phyloP scores from a whole-genome alignment of 2,329 filamentous ascomycete genomes.

The Malbranchea cinnamomea region DNA sequence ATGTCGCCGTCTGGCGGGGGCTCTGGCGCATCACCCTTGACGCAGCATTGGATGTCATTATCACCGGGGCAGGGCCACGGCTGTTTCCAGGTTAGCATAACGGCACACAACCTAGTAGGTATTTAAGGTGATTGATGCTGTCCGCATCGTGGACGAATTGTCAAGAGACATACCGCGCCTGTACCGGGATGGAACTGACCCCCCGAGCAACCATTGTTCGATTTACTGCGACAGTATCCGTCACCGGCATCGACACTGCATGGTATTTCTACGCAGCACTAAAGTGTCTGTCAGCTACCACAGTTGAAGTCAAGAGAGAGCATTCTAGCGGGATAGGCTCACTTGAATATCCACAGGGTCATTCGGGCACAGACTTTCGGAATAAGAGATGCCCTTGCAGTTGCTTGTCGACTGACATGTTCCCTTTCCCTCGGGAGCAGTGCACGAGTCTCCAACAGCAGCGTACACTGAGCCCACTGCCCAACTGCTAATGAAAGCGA shows the following conservation, averaged over 20 bases:
- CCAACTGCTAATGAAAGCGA: too few species aligned
- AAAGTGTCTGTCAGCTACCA: too few species aligned
- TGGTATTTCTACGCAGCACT: slow-evolving; percentile 6
- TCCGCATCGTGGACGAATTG: too few species aligned
- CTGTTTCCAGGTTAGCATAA: too few species aligned
- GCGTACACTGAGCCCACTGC: too few species aligned
- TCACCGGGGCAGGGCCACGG: slow-evolving; percentile 3
- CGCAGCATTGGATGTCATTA: slow-evolving; percentile 5
- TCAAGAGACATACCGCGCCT: neutral
- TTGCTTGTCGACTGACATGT: slow-evolving; percentile 4
- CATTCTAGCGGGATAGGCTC: neutral
- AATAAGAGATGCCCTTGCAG: slow-evolving; percentile 4
- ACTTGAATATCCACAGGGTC: slow-evolving; percentile 3
- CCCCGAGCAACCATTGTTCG: neutral
- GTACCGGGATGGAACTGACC: slow-evolving; percentile 1
- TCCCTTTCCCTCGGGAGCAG: slow-evolving; percentile 2
- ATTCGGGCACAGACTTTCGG: slow-evolving; percentile 3
- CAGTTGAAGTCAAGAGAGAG: too few species aligned
- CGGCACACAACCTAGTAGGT: too few species aligned
- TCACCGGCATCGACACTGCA: slow-evolving; percentile 2
- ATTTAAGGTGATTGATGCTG: too few species aligned
- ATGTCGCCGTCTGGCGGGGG: slow-evolving; percentile 7
- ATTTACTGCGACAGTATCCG: slow-evolving; percentile 3
- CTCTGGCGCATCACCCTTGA: neutral
- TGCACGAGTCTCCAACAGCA: slow-evolving; percentile 3